Base-by-base conservation (phyloP, 352 stramenopile genomes). In the Globisporangium apiculatum region DNA sequence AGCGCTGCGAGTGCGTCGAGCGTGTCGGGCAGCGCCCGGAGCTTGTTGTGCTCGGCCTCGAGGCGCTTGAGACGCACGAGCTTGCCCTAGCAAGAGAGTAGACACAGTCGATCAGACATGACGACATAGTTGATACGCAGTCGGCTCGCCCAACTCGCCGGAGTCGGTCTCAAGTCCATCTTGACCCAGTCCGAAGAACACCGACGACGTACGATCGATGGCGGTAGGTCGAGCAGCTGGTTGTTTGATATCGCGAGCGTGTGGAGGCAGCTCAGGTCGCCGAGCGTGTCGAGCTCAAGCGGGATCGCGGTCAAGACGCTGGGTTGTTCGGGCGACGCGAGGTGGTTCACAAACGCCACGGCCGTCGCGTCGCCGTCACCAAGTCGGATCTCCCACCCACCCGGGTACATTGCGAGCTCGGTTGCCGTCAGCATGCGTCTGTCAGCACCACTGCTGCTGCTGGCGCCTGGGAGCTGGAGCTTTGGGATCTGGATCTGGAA, bases 11-110 rank as follows among this genome's bases (percentile, higher is more conserved):
- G 55, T 8, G 76, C 59, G 3, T 87, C 65, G 5, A 92, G 71
- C 0, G 66, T 64, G 43, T 88, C 76, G 1, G 82, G 82, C 14
- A 92, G 65, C 35, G 51, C 42, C n/a, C 76, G 42, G 2, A 92
- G 36, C 24, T 81, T 76, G 61, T 92, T 92, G 65, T 92, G 78
- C 17, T 89, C 79, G 2, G 70, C 73, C 57, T 90, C 76, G 7
- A 92, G 58, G 7, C 66, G 67, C 62, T 86, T 78, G 12, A 92
- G 57, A 0, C 69, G 68, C 36, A 77, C 69, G 17, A 90, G 67
- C 42, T 79, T 73, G 18, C 74, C 78, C 80, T 88, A 60, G 48
- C 17, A 35, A 38, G 36, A 56, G 5, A 18, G 7, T 12, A 60
- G 1, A 52, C 41, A 48, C 46, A 14, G 50, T 31, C 15, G 12